Base-by-base conservation (phyloP, 2,329 filamentous ascomycete genomes). In the Fusarium nisikadoi region DNA sequence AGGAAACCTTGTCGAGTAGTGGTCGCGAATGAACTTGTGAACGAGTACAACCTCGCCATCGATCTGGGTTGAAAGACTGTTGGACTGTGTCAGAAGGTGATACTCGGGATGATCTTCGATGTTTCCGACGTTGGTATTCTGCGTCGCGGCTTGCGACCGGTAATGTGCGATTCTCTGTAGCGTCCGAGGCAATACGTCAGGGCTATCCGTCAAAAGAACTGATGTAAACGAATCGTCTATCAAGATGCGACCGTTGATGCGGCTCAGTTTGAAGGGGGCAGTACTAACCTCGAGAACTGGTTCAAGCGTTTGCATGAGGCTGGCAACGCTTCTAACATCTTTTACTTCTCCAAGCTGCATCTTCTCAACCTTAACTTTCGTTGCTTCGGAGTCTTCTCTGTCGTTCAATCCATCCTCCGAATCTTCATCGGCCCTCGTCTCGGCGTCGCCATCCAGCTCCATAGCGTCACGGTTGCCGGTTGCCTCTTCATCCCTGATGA, bases 11-110 rank as follows among this genome's bases (percentile, higher is more conserved):
- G 93, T 88, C 14, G 95, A 97, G 84, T 99, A 99, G 82, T 98
- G 94, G 78, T 99, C 96, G 78, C 95, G 90, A 66, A 98, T 94
- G 81, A 94, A 97, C 83, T 99, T 99, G 86, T 99, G 96, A 27
- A 98, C 93, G 12, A 96, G 88, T 38, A 93, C 93, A 49, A 98
- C 93, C 81, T 98, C 95, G 79, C 93, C 94, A 75, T 97, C 95
- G 74, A 98, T 98, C 71, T 93, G 92, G 10, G 95, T 97, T 2
- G 96, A 97, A 12, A 97, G 87, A 29, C 92, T 93, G 80, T 97
- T 97, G 20, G 94, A 94, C 80, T 96, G 91, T 38, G 94, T 97
- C 64, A 97, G 84, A 39, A 97, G 89, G 81, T 94, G 91, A 82
- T 97, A 97, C 80, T 97, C 94, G 56, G 94, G 94, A 76, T 97